Evolutionary conservation across 2,329 filamentous ascomycete species (phyloP), one percentile per base, ranked within the genome.

Genomic region (Coniosporium tulheliwenetii): DNA sequence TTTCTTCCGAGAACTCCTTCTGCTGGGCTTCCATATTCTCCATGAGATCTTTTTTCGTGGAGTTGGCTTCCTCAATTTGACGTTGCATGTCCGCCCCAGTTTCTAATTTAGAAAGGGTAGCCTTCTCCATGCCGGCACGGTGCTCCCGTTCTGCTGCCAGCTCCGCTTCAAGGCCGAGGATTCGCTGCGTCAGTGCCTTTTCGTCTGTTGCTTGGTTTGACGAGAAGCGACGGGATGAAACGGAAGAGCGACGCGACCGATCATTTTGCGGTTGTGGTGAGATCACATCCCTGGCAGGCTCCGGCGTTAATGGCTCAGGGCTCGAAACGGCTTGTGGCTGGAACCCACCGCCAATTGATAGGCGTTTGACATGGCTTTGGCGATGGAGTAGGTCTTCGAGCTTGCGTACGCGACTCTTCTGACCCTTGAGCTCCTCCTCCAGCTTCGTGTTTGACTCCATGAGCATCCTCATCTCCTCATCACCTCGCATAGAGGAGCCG

Each of bases 11-110:
- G 49, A 94, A 95, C 53, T 96, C 91, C 19, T 77, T 77, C 59
- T 95, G 85, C 48, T 93, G 75, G 10, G 87, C 81, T 54, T 96
- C 86, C 65, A 98, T 85, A 53, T 98, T 98, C 48, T 85, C 81
- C 62, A 98, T 77, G 8, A 98, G 74, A 58, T 96, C 91, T 50
- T 83, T 82, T 59, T 98, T 98, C 1, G 83, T 95, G 2, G 85
- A 87, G 50, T 91, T 85, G 5, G 77, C 84, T 58, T 96, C 89
- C 47, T 91, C 77, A 45, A 94, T 73, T 51, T 79, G 79, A 52
- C 67, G 73, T 63, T 72, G 79, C 53, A 73, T 74, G 50, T 75
- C 71, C 50, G 66, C 72, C 54, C 74, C 75, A 19, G 37, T 33
- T 29, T 57, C 53, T 47, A 57, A 66, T 39, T 71, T 70, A 2